Conservation (phyloP, 2,329 filamentous ascomycete genomes). For the Trichoderma breve region DNA sequence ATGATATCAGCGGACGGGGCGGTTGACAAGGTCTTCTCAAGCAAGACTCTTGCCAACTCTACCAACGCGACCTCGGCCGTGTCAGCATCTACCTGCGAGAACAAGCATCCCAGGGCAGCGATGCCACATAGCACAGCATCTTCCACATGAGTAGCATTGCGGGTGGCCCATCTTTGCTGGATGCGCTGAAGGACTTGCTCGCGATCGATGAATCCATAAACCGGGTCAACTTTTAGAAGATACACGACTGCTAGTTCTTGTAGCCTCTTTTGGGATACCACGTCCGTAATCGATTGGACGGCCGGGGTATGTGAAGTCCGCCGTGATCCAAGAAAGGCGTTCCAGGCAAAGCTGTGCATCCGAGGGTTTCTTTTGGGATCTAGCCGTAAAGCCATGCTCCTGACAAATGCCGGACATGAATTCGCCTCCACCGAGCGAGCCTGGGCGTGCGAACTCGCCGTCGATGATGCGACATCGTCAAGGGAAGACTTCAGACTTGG, state of each 20-base stretch:
- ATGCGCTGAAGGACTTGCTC: background rate
- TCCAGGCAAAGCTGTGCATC: slow-evolving; percentile 8
- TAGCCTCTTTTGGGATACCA: background rate
- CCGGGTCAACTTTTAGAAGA: background rate
- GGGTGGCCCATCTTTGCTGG: background rate
- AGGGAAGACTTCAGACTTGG: background rate
- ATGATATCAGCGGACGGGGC: background rate
- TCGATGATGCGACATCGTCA: background rate
- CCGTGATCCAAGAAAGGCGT: slow-evolving; percentile 8
- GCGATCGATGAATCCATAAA: slow-evolving; percentile 2
- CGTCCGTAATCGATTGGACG: background rate
- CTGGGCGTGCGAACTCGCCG: background rate
- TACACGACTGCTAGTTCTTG: background rate
- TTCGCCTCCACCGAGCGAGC: slow-evolving; percentile 10
- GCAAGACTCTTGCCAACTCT: background rate
- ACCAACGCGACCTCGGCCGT: background rate
- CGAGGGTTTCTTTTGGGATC: slow-evolving; percentile 4
- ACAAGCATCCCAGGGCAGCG: background rate
- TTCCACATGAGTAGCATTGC: background rate
- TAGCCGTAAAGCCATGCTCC: background rate
- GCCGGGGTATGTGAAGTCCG: background rate
- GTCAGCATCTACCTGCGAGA: background rate
- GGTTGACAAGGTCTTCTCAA: background rate
- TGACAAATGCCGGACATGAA: slow-evolving; percentile 1
- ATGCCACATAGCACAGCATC: background rate